Conservation (phyloP, 2,329 filamentous ascomycete species). For the Colletotrichum limetticola region DNA sequence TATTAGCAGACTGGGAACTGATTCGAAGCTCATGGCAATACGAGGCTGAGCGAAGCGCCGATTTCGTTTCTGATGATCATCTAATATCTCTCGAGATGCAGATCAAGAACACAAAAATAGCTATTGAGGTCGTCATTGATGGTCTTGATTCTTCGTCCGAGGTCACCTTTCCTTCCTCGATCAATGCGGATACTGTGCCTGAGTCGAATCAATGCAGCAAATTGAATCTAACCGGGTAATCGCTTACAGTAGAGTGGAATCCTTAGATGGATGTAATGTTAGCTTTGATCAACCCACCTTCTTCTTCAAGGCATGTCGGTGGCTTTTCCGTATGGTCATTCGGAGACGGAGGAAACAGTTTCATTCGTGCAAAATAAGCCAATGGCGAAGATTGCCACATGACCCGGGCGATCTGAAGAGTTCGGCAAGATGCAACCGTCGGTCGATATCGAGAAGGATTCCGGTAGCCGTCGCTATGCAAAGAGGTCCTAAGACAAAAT, state of each 20-base stretch:
- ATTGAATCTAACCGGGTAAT: not conserved
- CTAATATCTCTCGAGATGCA: not conserved
- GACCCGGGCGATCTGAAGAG: not conserved
- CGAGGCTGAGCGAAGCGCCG: not conserved
- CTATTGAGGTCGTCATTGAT: not conserved
- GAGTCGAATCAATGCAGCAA: not conserved
- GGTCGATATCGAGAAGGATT: not conserved
- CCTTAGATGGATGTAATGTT: not conserved
- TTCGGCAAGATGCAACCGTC: not conserved
- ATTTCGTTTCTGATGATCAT: not conserved
- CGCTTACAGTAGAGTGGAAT: not conserved
- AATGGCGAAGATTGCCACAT: not conserved
- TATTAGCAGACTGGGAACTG: not conserved
- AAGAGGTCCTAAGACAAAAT: not conserved
- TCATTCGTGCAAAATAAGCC: slow-evolving; percentile 22
- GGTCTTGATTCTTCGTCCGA: not conserved
- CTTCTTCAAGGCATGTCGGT: not conserved
- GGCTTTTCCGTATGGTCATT: slow-evolving; percentile 8
- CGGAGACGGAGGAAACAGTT: not conserved
- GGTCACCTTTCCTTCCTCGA: not conserved
- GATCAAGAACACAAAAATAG: not conserved
- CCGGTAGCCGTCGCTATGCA: not conserved
- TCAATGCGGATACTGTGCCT: not conserved
- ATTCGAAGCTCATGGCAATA: not conserved
- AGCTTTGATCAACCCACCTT: not conserved